Conservation (phyloP, 106 monocot genomes). For the Acorus gramineus region DNA sequence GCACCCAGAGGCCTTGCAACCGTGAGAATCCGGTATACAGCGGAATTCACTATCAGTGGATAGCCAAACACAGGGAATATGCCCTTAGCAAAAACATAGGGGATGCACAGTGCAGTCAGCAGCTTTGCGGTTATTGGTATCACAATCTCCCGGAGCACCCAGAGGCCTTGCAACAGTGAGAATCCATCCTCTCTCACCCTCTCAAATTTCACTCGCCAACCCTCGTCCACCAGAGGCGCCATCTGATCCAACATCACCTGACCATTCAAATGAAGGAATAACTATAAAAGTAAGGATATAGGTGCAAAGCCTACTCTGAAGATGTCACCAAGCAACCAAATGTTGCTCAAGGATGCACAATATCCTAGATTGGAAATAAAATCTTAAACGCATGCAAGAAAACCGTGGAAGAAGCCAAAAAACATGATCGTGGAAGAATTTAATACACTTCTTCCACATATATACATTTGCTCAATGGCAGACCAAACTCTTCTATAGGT, state of each 20-base stretch:
- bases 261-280: neutral
- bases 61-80: conserved; percentile 88
- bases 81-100: conserved; percentile 87
- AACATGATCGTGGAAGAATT: too few species aligned
- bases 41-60: conserved; percentile 80
- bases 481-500: too few species aligned
- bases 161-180: conserved; percentile 67
- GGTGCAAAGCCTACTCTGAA: too few species aligned
- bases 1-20: conserved; percentile 76
- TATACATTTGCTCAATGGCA: too few species aligned
- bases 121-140: conserved; percentile 72
- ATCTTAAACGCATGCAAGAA: too few species aligned
- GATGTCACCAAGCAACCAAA: too few species aligned
- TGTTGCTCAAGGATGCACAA: too few species aligned
- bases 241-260: conserved; percentile 98
- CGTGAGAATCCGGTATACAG: conserved; percentile 92
- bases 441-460: too few species aligned
- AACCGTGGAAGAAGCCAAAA: too few species aligned
- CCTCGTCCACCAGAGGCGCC: conserved; percentile 87
- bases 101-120: conserved; percentile 82
- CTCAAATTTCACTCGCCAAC: conserved; percentile 80
- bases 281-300: neutral
- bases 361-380: too few species aligned
- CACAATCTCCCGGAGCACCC: conserved; percentile 89
- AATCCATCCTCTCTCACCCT: conserved; percentile 88